Evolutionary conservation across 805 yeast genomes (phyloP), one percentile per base, ranked within the genome.

Genomic region (Candida multigemmis): DNA sequence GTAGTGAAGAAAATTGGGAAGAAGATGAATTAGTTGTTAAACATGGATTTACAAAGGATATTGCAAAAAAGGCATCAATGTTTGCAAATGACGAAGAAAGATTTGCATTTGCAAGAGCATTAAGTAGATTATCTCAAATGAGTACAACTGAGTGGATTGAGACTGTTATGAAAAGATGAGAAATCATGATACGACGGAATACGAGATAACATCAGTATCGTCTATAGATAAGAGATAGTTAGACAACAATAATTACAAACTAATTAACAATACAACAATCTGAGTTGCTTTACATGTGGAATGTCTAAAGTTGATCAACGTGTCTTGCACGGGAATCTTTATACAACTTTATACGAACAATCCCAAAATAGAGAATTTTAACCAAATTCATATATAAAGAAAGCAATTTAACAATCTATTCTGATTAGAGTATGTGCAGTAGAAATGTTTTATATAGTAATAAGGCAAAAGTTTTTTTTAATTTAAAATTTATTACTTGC

Each of bases 61-160:
- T 80, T 32, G 87, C 84, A 7, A 68, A 73, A 39, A 73, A 74
- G 45, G 81, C 86, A 1, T 47, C 74, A 39, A 71, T 82, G 71
- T 89, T 91, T 58, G 83, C 82, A 25, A 69, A 91, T 21, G 97
- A 86, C 53, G 98, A 89, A 53, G 98, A 89, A 56, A 72, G 79
- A 50, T 91, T 89, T 60, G 98, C 98, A 12, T 89, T 89, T 63
- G 95, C 96, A 0, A 71, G 98, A 47, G 96, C 97, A 0, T 62
- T 89, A 32, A 78, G 91, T 41, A 74, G 98, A 48, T 64, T 91
- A 38, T 71, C 87, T 22, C 97, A 89, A 41, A 89, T 89, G 96
- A 78, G 94, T 38, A 80, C 94, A 4, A 77, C 77, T 14, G 94
- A 81, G 27, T 89, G 98, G 98, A 77, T 84, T 5, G 85, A 78